A percentile compares a stretch with the other conserved stretches of the same genome.
Evolutionary conservation across 345 rosid genomes (phyloP).

Genomic region (Syzygium jambos): DNA sequence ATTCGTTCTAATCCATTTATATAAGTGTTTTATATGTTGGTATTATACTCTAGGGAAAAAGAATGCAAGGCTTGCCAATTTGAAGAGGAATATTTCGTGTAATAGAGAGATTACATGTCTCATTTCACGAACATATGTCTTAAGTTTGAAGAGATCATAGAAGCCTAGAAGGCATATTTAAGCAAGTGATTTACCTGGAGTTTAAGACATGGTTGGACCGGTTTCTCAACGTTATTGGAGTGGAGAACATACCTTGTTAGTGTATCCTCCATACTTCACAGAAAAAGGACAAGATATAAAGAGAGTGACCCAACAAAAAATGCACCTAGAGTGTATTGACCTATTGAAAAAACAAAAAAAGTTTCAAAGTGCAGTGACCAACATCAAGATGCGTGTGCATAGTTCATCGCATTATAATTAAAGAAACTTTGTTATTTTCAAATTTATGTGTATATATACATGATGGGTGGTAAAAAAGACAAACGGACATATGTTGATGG

Average conservation of each 20-base stretch:
- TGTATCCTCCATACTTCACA: neutral
- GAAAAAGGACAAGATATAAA: neutral
- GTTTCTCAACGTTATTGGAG: neutral
- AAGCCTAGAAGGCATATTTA: neutral
- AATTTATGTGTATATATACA: too few species aligned
- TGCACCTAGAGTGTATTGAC: neutral
- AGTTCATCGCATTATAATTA: neutral
- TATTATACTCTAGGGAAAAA: neutral
- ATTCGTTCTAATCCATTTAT: neutral
- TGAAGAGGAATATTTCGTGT: neutral
- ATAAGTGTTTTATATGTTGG: too few species aligned
- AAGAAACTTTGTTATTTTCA: neutral
- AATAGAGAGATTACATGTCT: neutral
- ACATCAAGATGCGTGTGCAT: neutral
- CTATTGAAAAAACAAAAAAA: neutral
- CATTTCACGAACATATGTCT: neutral
- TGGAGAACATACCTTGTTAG: neutral
- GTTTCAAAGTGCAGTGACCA: neutral
- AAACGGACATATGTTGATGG: too few species aligned
- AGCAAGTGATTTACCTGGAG: neutral
- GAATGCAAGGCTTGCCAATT: neutral
- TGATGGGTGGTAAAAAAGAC: neutral
- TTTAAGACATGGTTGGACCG: neutral
- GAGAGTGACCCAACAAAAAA: neutral
- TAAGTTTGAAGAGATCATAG: neutral